A percentile compares a stretch with the other conserved stretches of the same genome.
These are phyloP conservation scores for Capsicum baccatum DNA, from an alignment of 257 asterid species.

Conservation along the genomic window DNA sequence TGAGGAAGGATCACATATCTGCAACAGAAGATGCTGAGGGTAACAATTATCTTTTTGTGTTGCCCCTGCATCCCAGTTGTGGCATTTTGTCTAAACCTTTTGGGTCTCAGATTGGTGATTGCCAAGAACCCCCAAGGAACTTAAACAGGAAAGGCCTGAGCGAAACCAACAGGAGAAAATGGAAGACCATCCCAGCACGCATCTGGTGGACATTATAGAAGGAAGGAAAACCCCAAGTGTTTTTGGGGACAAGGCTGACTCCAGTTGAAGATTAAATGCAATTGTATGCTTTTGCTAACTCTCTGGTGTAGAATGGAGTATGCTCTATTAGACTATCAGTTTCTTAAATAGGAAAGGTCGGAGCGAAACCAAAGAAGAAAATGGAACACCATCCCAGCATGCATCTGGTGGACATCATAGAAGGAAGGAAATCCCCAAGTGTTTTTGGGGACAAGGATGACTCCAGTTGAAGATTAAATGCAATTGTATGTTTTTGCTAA, in stretches of 20 bases:
- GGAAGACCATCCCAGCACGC: neutral
- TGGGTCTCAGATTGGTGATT: neutral
- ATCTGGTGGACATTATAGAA: neutral
- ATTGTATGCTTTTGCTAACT: neutral
- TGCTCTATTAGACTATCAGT: neutral
- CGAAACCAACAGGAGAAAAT: neutral
- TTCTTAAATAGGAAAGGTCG: neutral
- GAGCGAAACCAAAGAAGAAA: neutral
- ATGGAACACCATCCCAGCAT: neutral
- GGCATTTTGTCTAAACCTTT: neutral
- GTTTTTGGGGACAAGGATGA: neutral
- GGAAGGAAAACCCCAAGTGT: neutral
- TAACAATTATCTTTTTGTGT: neutral
- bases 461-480: neutral
- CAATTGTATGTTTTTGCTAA: neutral
- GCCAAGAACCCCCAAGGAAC: neutral
- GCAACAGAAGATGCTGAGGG: neutral
- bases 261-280: neutral
- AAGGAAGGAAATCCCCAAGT: neutral
- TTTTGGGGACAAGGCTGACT: neutral
- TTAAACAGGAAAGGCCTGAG: neutral
- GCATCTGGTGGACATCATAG: neutral
- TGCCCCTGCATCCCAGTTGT: neutral
- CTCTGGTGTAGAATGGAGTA: neutral
- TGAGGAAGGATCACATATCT: neutral